Percentiles rank a stretch among this genome's conserved stretches.
phyloP scores from a whole-genome alignment of 2,329 filamentous ascomycete genomes.

The Ophiocordyceps camponoti-rufipedis region DNA sequence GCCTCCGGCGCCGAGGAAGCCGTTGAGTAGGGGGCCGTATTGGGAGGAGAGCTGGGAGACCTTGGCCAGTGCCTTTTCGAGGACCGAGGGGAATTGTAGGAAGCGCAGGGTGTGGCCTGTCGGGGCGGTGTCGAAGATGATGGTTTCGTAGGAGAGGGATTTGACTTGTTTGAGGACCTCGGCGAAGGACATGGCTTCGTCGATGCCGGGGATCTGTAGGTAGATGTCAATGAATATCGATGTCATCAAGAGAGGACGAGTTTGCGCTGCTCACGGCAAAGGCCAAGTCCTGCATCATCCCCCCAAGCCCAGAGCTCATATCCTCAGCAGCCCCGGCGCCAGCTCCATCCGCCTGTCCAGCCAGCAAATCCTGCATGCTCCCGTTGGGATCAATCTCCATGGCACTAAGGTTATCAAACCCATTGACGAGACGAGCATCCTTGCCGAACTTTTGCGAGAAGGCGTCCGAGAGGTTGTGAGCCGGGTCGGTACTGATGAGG shows the following conservation, averaged over 20 bases:
- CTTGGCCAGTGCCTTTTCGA: slow-evolving; percentile 97
- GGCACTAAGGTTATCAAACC: slow-evolving; percentile 82
- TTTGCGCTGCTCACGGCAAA: slow-evolving; percentile 53
- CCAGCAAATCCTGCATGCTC: slow-evolving; percentile 86
- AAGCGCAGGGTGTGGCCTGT: slow-evolving; percentile 97
- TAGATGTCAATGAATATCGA: not conserved
- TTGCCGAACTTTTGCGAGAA: slow-evolving; percentile 99
- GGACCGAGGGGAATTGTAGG: slow-evolving; percentile 91
- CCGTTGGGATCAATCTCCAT: slow-evolving; percentile 99
- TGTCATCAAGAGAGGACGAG: not conserved
- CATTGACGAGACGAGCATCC: slow-evolving; percentile 81
- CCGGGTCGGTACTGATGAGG: slow-evolving; percentile 94
- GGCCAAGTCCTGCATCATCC: slow-evolving; percentile 97
- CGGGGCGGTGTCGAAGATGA: slow-evolving; percentile 96
- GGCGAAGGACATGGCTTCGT: slow-evolving; percentile 98
- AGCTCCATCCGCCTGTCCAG: slow-evolving; percentile 50
- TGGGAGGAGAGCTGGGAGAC: slow-evolving; percentile 84
- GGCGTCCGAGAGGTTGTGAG: slow-evolving; percentile 93
- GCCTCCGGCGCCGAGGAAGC: slow-evolving; percentile 64
- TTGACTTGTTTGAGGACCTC: slow-evolving; percentile 99
- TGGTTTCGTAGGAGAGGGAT: slow-evolving; percentile 94
- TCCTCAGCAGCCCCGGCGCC: slow-evolving; percentile 44
- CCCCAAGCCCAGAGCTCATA: slow-evolving; percentile 59
- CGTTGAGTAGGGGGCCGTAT: slow-evolving; percentile 90
- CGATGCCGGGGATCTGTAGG: slow-evolving; percentile 79